phyloP scores from a whole-genome alignment of 2,329 filamentous ascomycete genomes.

The Diaporthe vaccinii region DNA sequence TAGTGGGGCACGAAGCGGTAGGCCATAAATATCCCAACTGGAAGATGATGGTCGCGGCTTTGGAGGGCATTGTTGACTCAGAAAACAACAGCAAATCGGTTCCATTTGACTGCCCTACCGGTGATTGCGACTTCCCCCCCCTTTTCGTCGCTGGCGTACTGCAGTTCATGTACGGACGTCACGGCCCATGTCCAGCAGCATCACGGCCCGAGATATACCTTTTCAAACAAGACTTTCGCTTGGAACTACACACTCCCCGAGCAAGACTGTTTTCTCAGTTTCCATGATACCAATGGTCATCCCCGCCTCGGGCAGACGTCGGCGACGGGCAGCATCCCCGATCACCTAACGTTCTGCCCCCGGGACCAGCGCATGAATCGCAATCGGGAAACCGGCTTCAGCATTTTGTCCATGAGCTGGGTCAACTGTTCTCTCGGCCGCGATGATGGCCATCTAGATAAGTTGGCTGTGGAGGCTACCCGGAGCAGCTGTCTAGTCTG shows the following conservation, averaged over 20 bases:
- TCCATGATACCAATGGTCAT: neutral
- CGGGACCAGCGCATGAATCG: too few species aligned
- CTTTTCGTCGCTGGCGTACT: neutral
- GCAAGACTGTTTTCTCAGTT: neutral
- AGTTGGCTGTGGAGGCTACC: neutral
- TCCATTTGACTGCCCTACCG: neutral
- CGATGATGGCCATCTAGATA: neutral
- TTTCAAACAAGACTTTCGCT: too few species aligned
- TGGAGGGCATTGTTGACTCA: neutral
- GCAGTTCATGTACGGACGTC: neutral
- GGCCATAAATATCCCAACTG: neutral
- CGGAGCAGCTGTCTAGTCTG: neutral
- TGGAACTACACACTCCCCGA: neutral
- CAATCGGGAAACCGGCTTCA: neutral
- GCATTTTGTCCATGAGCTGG: neutral
- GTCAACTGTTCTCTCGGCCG: neutral
- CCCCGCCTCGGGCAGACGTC: too few species aligned
- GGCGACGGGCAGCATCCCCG: rapidly evolving
- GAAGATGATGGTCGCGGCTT: neutral
- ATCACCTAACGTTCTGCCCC: neutral
- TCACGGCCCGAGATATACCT: neutral
- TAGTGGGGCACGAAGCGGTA: too few species aligned
- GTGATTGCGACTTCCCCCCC: neutral
- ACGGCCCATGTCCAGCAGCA: neutral
- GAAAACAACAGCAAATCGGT: neutral